These are phyloP conservation scores for Jacaranda copaia DNA, from an alignment of 257 asterid species.

Conservation along the genomic window DNA sequence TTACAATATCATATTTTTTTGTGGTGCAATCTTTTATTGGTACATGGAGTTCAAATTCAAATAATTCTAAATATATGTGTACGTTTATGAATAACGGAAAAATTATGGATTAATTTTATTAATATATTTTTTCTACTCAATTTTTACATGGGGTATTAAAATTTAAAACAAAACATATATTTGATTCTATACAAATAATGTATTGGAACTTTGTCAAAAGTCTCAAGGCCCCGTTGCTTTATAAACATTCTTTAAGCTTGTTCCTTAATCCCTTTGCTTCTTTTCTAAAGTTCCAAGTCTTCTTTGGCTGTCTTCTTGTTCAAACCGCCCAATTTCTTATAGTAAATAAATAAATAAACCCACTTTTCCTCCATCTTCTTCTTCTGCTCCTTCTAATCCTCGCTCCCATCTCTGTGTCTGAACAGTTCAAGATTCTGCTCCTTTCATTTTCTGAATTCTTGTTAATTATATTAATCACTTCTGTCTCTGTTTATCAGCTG, in stretches of 20 bases:
- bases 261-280: constrained; percentile 32
- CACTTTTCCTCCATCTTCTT: constrained; percentile 32
- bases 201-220: constrained; percentile 35
- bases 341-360: constrained; percentile 35
- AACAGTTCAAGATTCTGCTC: constrained; percentile 29
- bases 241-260: constrained; percentile 28
- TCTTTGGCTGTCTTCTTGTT: constrained; percentile 56
- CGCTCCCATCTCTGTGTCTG: constrained; percentile 38
- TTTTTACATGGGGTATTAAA: neutral
- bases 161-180: neutral
- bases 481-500: constrained; percentile 38
- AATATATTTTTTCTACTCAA: too few species aligned
- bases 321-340: constrained; percentile 46
- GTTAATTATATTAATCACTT: constrained; percentile 10
- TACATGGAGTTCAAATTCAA: too few species aligned
- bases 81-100: too few species aligned
- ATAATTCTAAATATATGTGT: too few species aligned
- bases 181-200: neutral
- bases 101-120: too few species aligned
- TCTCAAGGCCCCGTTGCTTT: constrained; percentile 42
- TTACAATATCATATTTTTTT: too few species aligned
- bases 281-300: constrained; percentile 60
- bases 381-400: constrained; percentile 21
- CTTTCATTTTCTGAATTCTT: constrained; percentile 25
- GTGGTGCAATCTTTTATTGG: too few species aligned